Base-by-base conservation (phyloP, 2,329 filamentous ascomycete species). In the Aschersonia sp. region DNA sequence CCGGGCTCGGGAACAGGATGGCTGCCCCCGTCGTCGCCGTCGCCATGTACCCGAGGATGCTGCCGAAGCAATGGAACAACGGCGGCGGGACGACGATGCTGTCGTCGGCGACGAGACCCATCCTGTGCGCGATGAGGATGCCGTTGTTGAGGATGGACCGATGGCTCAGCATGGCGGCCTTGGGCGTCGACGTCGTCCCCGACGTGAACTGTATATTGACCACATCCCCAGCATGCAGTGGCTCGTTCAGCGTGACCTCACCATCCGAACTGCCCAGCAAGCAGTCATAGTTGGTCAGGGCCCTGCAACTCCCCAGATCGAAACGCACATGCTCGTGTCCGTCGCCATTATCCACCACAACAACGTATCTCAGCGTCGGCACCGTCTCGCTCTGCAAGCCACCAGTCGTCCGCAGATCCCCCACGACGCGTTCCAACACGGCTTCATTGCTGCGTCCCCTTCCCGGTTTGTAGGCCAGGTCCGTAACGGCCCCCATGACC, bases 131-230 rank as follows among this genome's bases (percentile, higher is more conserved):
- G 54, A 97, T 94, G 48, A 89, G 78, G 31, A 76, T 73, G 32
- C 89, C 92, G 60, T 97, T 97, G 66, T 97, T 98, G 51, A 98
- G 73, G 53, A 97, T 91, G n/a, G 77, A 82, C 3, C 74, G 75
- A 66, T 97, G 91, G 0, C 78, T 82, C 32, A 98, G 75, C 69
- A 89, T 94, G 1, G 91, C 91, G 0, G 92, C 92, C 67, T 97
- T 97, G 29, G 89, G 91, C 58, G 77, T 73, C 1, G 85, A 86
- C 0, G 92, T 97, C 0, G 92, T 97, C n/a, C 91, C 92, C 0
- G 84, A 91, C 0, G 92, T 98, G 68, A 97, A 97, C 63, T 97
- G 91, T 53, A 97, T 95, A 61, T 96, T 97, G 54, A 94, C 82
- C 2, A 84, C 80, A 46, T 97, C 91, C 51, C 77, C 62, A 0